Base-by-base conservation (phyloP, 1,284 basidiomycete genomes). In the Ceratorhiza oryzae-sativae region DNA sequence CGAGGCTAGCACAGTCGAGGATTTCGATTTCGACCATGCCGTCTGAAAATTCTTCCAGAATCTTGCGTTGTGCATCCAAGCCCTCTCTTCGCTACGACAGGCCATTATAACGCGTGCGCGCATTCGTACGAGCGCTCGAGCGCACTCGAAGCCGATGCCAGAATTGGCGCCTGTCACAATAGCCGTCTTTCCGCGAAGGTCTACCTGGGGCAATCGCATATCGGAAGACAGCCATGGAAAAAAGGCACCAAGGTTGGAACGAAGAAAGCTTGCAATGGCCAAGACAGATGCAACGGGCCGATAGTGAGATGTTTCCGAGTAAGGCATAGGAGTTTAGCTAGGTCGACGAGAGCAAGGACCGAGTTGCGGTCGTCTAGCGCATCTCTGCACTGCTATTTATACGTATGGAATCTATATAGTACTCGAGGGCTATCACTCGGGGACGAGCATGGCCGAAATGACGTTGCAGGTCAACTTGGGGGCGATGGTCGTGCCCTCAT, bases 141-240 rank as follows among this genome's bases (percentile, higher is more conserved):
- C 65, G 9, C 51, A 71, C 46, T 75, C 74, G 12, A 71, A 56
- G 32, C 74, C 74, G 46, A 75, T 60, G 6, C 74, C 74, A 25
- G 71, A 56, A 51, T 72, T 45, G 9, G 42, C 42, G 6, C 42
- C 42, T 10, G 74, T 75, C 20, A 73, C 61, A 30, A 75, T 45
- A 4, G 56, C 72, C 4, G 58, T 46, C 42, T 75, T 75, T 23
- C 72, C 72, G 18, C 30, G 25, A 15, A 75, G 68, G 58, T 73
- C 73, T 25, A 30, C 56, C 9, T 15, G 45, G 32, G 70, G 61
- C n/a, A 73, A 25, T 45, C 20, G n/a, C 32, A 74, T 45, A 18
- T 45, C 42, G 4, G 42, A 3, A 18, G 42, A 45, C 3, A 45
- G 18, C 18, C 18, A 4, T 9, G n/a, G 67, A 9, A 49, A 36